A percentile compares a stretch with the other conserved stretches of the same genome.
Conservation (phyloP, 208 protist species). For the Wallacemonas collosoma region DNA sequence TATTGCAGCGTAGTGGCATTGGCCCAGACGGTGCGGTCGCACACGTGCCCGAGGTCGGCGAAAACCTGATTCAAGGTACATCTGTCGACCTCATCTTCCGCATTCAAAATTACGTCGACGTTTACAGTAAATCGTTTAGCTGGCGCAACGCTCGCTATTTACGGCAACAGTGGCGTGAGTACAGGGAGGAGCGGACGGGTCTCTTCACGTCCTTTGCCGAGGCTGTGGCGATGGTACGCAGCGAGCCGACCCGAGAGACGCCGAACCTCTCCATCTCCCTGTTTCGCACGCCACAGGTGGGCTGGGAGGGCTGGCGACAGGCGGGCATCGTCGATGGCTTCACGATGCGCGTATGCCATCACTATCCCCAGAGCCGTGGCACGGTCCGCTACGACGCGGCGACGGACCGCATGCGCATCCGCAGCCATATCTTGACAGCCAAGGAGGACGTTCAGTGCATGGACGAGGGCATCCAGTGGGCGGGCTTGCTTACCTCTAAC, state of each 20-base stretch:
- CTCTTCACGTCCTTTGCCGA: slow-evolving; percentile 65
- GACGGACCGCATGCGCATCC: slow-evolving; percentile 24
- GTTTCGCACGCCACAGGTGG: slow-evolving; percentile 63
- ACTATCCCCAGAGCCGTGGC: slow-evolving; percentile 68
- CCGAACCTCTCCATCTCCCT: slow-evolving; percentile 66
- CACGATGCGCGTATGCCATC: slow-evolving; percentile 66
- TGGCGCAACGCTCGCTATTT: slow-evolving; percentile 58
- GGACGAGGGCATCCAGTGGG: slow-evolving; percentile 79
- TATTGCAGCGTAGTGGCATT: slow-evolving; percentile 69
- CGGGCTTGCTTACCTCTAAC: slow-evolving; percentile 52
- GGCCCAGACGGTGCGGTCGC: slow-evolving; percentile 36
- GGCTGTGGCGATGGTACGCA: slow-evolving; percentile 62
- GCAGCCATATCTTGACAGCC: slow-evolving; percentile 47
- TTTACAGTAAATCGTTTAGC: slow-evolving; percentile 73
- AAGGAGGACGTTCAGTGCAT: slow-evolving; percentile 63
- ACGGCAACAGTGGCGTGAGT: slow-evolving; percentile 68
- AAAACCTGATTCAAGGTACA: slow-evolving; percentile 64
- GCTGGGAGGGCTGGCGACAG: slow-evolving; percentile 27
- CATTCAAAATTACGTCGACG: slow-evolving; percentile 21
- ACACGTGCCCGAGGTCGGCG: slow-evolving; percentile 47
- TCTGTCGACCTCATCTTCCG: slow-evolving; percentile 58
- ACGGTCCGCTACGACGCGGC: slow-evolving; percentile 29
- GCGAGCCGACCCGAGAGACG: slow-evolving; percentile 20
- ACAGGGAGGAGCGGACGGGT: slow-evolving; percentile 60
- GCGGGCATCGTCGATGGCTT: slow-evolving; percentile 51